Base-by-base conservation (phyloP, 495 filamentous ascomycete genomes). In the Aspergillus conjunctus region DNA sequence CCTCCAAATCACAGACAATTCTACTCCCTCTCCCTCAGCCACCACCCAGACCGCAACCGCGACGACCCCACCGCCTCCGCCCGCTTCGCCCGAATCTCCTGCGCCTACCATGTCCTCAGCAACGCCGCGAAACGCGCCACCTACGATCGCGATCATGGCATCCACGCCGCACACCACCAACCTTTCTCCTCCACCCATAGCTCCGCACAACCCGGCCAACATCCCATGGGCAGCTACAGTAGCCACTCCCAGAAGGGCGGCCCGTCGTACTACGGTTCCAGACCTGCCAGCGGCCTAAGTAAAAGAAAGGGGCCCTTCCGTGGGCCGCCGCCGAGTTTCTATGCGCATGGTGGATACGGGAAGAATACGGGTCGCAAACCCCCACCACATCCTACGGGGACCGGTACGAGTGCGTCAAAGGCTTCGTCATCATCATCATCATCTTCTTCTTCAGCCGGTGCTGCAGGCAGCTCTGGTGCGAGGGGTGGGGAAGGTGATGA, bases 41-140 rank as follows among this genome's bases (percentile, higher is more conserved):
- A 97, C 85, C 94, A 98, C 79, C 94, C 94, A 14, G 94, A 98
- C 84, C 87, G 83, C 74, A 94, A 98, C 81, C 90, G 82, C 58
- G 51, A 76, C 60, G 87, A 96, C 77, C 88, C 90, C 1, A 71
- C 79, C 61, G 90, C 94, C 58, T 77, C 87, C 20, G 68, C 80
- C 34, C 90, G 88, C 71, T 98, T 98, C 83, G 85, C 93, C 75
- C 78, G 82, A 60, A 90, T 98, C 71, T 88, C 83, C 72, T 88
- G 92, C 71, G 93, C 94, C 67, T 97, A 98, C 82, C 80, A 87
- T 51, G 71, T 88, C 45, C 91, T 98, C 46, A 80, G 83, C 51
- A 84, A 87, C 68, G 75, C 86, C 44, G 75, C 82, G 15, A 92
- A 90, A 66, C 91, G 92, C 66, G 76, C 84, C 39, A 73, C 75